Conservation (phyloP, 2,329 filamentous ascomycete genomes). For the Botryotinia calthae region DNA sequence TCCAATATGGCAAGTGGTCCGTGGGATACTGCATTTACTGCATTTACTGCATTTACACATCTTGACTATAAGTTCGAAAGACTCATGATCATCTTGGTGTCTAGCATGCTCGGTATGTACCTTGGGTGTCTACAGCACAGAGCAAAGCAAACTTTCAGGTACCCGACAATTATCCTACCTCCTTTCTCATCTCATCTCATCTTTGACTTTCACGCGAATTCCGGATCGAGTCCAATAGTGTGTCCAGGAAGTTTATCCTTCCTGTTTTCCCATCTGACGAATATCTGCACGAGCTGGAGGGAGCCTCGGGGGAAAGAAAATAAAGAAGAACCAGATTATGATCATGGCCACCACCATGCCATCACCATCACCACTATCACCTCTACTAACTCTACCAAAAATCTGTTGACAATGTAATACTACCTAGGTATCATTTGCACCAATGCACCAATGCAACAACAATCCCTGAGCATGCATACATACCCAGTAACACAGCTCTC, state of each 20-base stretch:
- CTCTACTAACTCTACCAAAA: background rate
- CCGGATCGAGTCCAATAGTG: background rate
- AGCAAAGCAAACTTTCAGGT: background rate
- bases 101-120: background rate
- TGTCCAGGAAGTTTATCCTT: background rate
- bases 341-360: background rate
- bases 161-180: background rate
- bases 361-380: background rate
- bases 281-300: background rate
- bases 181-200: background rate
- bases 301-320: background rate
- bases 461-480: constrained; percentile 9
- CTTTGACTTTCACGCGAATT: background rate
- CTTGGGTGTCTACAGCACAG: background rate
- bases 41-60: background rate
- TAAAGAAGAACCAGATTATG: background rate
- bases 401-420: background rate
- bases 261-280: background rate
- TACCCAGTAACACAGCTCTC: background rate
- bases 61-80: background rate
- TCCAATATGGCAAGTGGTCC: constrained; percentile 16
- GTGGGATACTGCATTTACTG: constrained; percentile 11
- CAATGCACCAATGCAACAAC: background rate
- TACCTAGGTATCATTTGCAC: background rate
- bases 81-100: constrained; percentile 15